A percentile compares a stretch with the other conserved stretches of the same genome.
Conservation (phyloP, 257 asterid genomes). For the Leonotis leonurus region DNA sequence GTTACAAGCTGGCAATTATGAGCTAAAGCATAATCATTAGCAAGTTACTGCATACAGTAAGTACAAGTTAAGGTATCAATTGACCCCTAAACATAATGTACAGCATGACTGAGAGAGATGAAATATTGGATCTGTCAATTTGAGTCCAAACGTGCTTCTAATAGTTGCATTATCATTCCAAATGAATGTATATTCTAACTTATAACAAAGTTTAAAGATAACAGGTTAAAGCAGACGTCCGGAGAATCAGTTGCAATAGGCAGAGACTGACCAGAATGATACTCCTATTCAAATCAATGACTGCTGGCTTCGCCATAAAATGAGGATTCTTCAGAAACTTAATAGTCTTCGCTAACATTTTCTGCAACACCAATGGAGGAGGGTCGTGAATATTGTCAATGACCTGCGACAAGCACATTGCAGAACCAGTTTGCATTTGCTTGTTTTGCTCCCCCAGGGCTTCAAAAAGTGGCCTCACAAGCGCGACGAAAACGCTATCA, state of each 20-base stretch:
- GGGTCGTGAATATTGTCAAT: slow-evolving; percentile 75
- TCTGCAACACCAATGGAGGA: slow-evolving; percentile 71
- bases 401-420: slow-evolving; percentile 77
- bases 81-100: neutral
- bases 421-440: slow-evolving; percentile 78
- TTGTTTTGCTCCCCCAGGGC: slow-evolving; percentile 87
- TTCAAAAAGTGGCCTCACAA: slow-evolving; percentile 95
- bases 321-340: slow-evolving; percentile 87
- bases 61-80: neutral
- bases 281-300: slow-evolving; percentile 83
- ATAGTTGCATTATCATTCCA: neutral
- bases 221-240: slow-evolving; percentile 5
- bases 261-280: slow-evolving; percentile 61
- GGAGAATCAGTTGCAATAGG: neutral
- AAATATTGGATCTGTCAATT: neutral
- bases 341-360: slow-evolving; percentile 69
- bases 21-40: too few relatives aligned
- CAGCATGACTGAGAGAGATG: neutral
- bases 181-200: neutral
- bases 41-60: slow-evolving; percentile 6
- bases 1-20: neutral
- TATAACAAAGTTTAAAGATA: neutral
- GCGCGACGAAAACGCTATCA: slow-evolving; percentile 51
- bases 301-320: slow-evolving; percentile 94
- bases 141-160: neutral